These are phyloP conservation scores for Codiaeum variegatum DNA, from an alignment of 441 rosid species.

Conservation along the genomic window DNA sequence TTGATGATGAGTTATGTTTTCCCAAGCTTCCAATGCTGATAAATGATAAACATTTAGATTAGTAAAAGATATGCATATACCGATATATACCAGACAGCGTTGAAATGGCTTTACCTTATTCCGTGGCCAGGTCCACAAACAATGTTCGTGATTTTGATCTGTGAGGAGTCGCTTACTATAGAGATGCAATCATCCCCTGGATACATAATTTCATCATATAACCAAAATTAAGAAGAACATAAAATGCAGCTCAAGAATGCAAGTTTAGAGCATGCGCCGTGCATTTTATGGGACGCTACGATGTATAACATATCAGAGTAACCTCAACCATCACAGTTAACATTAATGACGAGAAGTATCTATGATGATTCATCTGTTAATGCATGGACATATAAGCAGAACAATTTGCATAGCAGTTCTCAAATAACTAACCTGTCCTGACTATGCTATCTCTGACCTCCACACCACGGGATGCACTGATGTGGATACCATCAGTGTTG, in stretches of 20 bases:
- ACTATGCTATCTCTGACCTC: slow-evolving; percentile 47
- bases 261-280: background rate
- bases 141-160: slow-evolving; percentile 53
- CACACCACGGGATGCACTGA: slow-evolving; percentile 68
- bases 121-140: slow-evolving; percentile 96
- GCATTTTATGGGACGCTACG: background rate
- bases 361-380: background rate
- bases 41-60: slow-evolving; percentile 6
- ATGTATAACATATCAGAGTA: background rate
- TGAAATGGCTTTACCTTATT: slow-evolving; percentile 54
- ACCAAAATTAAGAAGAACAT: slow-evolving; percentile 12
- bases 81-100: background rate
- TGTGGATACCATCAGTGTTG: slow-evolving; percentile 88
- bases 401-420: background rate
- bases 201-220: slow-evolving; percentile 24
- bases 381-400: too few species aligned
- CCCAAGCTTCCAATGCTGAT: slow-evolving; percentile 91
- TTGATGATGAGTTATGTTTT: slow-evolving; percentile 52
- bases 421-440: slow-evolving; percentile 51
- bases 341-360: background rate
- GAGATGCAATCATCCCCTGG: slow-evolving; percentile 96
- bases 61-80: background rate
- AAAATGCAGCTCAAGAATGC: background rate
- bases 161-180: slow-evolving; percentile 69
- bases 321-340: background rate